Evolutionary conservation across 305 asterid species (phyloP), one percentile per base, ranked within the genome.

Genomic region (Stenogyne calaminthoides): DNA sequence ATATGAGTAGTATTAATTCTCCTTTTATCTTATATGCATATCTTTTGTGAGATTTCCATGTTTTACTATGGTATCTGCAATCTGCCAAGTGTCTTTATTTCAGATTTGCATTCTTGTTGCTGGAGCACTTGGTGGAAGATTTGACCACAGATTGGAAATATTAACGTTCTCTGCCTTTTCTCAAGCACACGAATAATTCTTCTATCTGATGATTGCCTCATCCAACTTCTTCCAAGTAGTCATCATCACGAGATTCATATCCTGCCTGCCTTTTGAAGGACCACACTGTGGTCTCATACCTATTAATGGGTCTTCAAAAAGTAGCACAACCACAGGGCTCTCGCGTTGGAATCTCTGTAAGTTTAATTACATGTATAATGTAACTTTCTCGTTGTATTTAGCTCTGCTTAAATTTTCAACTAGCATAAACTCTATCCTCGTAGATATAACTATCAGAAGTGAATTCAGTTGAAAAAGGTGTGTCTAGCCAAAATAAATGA

Each of bases 51-150:
- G 22, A 32, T 67, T 40, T 36, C 42, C 25, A 19, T 64, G 60
- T 75, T 67, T 44, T 27, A 63, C 47, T 32, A 64, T 65, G 15
- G 15, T 40, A 9, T 51, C 18, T 59, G 66, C 25, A 54, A 60
- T 71, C 58, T 16, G 63, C 52, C 63, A 29, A 18, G 69, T 73
- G 16, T 69, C 20, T 27, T 46, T 8, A 57, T 78, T 86, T 56
- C 90, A 91, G 98, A n/a, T 88, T 58, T 86, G 88, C 85, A 83
- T 95, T 77, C 97, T 90, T 72, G 97, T 81, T 70, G 86, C 88
- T 34, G 99, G 98, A 74, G 99, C 97, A 54, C 95, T 92, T 63
- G 99, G 99, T 74, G 99, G 99, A 77, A 88, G 99, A 80, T 95
- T 92, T 76, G 98, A 95, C 77, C 99, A 95, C 54, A 95, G 84